Percentiles rank a stretch among this genome's conserved stretches.
These are phyloP conservation scores for Saccharomycopsis fibuligera DNA, from an alignment of 805 yeast genomes.

Conservation along the genomic window DNA sequence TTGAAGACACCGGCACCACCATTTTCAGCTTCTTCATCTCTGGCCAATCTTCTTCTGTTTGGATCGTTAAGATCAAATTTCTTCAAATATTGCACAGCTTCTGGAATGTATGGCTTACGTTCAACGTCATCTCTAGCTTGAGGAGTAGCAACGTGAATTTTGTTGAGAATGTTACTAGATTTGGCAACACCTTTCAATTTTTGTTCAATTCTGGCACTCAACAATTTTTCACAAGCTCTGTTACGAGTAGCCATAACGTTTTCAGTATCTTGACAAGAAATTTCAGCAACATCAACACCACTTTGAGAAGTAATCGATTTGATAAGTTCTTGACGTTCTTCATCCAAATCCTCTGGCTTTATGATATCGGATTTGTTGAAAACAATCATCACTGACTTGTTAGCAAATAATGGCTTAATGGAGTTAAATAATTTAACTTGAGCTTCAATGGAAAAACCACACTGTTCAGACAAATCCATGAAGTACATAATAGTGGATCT, in stretches of 20 bases:
- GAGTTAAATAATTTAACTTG: conserved; percentile 96
- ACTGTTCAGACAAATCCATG: conserved; percentile 98
- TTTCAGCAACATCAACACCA: conserved; percentile 87
- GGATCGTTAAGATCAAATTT: conserved; percentile 80
- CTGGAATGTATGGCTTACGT: conserved; percentile 81
- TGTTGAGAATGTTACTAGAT: conserved; percentile 82
- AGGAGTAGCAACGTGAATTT: conserved; percentile 92
- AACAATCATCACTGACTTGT: conserved; percentile 92
- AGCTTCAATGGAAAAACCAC: conserved; percentile 96
- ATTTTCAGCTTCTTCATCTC: conserved; percentile 87
- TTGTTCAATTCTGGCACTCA: conserved; percentile 93
- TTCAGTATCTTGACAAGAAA: conserved; percentile 92
- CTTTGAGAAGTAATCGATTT: conserved; percentile 56
- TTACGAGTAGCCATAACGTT: conserved; percentile 94
- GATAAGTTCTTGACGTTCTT: conserved; percentile 66
- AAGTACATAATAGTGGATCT: conserved; percentile 94
- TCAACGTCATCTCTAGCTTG: conserved; percentile 78
- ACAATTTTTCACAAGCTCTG: conserved; percentile 93
- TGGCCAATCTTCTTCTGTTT: conserved; percentile 70
- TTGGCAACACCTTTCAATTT: conserved; percentile 90
- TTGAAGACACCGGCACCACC: conserved; percentile 99
- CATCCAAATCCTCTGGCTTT: conserved; percentile 74
- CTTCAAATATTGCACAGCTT: conserved; percentile 49
- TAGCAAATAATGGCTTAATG: conserved; percentile 94
- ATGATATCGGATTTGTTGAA: conserved; percentile 93